These are phyloP conservation scores for Alternaria sp. DNA, from an alignment of 2,329 filamentous ascomycete species.

Conservation along the genomic window DNA sequence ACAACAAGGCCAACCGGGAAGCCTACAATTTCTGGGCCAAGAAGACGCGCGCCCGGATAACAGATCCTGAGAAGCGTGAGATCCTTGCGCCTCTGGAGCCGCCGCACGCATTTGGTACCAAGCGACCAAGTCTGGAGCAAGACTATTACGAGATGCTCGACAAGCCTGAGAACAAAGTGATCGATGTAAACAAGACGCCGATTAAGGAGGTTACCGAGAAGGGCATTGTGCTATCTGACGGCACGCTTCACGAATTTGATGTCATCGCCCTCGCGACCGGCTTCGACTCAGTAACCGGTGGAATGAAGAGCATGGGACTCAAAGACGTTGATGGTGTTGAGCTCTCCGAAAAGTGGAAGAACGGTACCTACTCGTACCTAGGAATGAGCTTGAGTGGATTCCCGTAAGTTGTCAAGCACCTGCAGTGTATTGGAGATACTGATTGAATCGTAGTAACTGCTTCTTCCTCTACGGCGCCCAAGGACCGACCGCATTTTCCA, in stretches of 20 bases:
- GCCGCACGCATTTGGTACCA: constrained; percentile 58
- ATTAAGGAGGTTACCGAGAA: constrained; percentile 52
- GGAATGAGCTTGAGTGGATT: constrained; percentile 54
- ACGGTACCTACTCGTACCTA: constrained; percentile 53
- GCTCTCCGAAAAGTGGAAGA: constrained; percentile 54
- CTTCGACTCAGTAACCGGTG: constrained; percentile 57
- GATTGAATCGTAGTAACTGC: constrained; percentile 44
- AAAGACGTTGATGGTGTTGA: constrained; percentile 50
- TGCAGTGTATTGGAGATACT: not conserved
- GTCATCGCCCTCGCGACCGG: constrained; percentile 58
- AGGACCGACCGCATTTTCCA: constrained; percentile 58
- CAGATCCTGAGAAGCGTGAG: constrained; percentile 56
- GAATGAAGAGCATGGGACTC: constrained; percentile 54
- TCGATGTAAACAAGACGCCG: constrained; percentile 55
- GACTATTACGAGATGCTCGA: constrained; percentile 59
- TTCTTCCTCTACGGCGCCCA: constrained; percentile 59
- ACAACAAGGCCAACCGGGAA: constrained; percentile 54
- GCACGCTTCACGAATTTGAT: constrained; percentile 54
- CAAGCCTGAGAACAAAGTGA: constrained; percentile 53
- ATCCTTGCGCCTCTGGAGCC: constrained; percentile 57
- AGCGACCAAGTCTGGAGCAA: constrained; percentile 59
- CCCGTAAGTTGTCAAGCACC: constrained; percentile 24
- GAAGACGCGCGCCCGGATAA: constrained; percentile 55
- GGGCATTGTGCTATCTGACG: constrained; percentile 54
- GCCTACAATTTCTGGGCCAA: constrained; percentile 60